Conservation (phyloP, 805 yeast species). For the Ascoidea rubescens region DNA sequence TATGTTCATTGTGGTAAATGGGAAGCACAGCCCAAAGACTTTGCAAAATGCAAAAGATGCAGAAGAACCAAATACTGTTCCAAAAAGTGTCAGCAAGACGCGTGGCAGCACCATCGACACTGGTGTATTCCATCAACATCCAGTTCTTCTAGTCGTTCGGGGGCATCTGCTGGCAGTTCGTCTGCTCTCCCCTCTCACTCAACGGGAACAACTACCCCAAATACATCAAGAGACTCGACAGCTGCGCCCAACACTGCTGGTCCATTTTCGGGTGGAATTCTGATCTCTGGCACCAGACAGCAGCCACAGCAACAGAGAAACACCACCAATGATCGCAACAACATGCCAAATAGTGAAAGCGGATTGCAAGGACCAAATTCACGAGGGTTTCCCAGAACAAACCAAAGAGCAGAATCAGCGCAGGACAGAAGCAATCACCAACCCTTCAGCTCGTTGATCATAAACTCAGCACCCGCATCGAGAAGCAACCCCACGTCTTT, state of each 20-base stretch:
- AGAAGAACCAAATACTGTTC: constrained; percentile 92
- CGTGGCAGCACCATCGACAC: constrained; percentile 87
- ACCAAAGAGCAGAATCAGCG: too few species aligned
- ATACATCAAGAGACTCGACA: not conserved
- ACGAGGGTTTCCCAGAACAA: too few species aligned
- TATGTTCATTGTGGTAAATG: constrained; percentile 86
- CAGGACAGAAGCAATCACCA: too few species aligned
- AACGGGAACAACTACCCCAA: not conserved
- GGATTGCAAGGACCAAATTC: too few species aligned
- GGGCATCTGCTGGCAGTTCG: constrained; percentile 9
- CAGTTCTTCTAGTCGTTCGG: constrained; percentile 5
- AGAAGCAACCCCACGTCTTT: too few species aligned
- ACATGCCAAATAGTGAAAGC: too few species aligned
- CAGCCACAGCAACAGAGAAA: too few species aligned
- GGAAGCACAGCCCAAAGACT: constrained; percentile 84
- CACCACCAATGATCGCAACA: too few species aligned
- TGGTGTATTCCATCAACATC: constrained; percentile 62
- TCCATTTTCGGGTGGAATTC: not conserved
- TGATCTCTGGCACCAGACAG: too few species aligned
- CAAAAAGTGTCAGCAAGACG: constrained; percentile 77
- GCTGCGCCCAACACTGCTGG: not conserved
- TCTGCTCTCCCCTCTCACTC: not conserved
- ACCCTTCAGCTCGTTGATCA: too few species aligned
- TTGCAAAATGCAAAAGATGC: constrained; percentile 90
- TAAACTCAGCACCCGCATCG: too few species aligned